Percentiles rank a stretch among this genome's conserved stretches.
These are phyloP conservation scores for Calocybe gambosa DNA, from an alignment of 1,284 basidiomycete genomes.

Conservation along the genomic window DNA sequence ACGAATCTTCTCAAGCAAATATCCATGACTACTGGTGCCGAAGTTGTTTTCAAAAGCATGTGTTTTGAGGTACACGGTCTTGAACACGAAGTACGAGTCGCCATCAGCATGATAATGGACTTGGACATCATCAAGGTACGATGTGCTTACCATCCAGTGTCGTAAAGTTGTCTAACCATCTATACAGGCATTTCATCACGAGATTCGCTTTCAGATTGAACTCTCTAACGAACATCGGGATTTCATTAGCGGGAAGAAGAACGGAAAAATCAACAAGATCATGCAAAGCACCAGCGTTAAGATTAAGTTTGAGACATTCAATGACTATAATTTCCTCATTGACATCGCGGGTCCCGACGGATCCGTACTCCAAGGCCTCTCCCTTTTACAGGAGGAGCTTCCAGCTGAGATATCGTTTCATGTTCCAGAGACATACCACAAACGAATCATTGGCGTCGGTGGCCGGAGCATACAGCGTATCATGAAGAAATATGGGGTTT, in stretches of 20 bases:
- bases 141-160: conserved; percentile 5
- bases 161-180: conserved; percentile 6
- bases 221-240: conserved; percentile 97
- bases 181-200: conserved; percentile 82
- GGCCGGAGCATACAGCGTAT: conserved; percentile 98
- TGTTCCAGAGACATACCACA: conserved; percentile 97
- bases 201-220: conserved; percentile 98
- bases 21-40: conserved; percentile 83
- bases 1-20: conserved; percentile 84
- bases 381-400: conserved; percentile 90
- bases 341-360: conserved; percentile 82
- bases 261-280: conserved; percentile 98
- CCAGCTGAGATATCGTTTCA: conserved; percentile 99
- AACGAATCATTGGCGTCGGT: conserved; percentile 98
- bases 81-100: conserved; percentile 86
- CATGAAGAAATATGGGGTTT: conserved; percentile 99
- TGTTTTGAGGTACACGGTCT: conserved; percentile 98
- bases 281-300: conserved; percentile 96
- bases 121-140: conserved; percentile 84
- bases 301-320: conserved; percentile 99
- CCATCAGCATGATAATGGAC: conserved; percentile 84
- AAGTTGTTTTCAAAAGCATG: conserved; percentile 96
- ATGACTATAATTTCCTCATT: conserved; percentile 98
- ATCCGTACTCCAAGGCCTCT: conserved; percentile 83
- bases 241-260: conserved; percentile 98